Percentiles rank a stretch among this genome's conserved stretches.
Conservation (phyloP, 352 stramenopile species). For the Globisporangium radiosum region DNA sequence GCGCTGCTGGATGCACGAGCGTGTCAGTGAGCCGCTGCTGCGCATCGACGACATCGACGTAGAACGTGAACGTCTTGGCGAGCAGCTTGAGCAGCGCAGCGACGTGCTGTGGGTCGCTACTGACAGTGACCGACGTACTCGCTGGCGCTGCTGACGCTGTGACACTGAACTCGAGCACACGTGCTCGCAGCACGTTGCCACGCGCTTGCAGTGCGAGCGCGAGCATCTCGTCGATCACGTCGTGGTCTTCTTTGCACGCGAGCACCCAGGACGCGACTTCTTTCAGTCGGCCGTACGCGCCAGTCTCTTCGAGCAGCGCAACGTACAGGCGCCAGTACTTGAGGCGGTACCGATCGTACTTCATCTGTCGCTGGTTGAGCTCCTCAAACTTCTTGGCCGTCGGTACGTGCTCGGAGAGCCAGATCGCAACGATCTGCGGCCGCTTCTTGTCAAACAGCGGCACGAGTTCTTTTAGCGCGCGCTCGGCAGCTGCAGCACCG, state of each 20-base stretch:
- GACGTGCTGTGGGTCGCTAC: background rate
- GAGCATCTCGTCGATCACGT: constrained; percentile 76
- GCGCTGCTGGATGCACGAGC: constrained; percentile 11
- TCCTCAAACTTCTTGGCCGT: constrained; percentile 72
- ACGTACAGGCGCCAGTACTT: constrained; percentile 77
- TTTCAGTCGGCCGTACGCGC: constrained; percentile 52
- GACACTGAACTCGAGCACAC: constrained; percentile 11
- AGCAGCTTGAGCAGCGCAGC: constrained; percentile 39
- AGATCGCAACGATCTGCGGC: constrained; percentile 62
- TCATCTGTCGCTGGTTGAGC: constrained; percentile 76
- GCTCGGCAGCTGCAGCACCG: constrained; percentile 18
- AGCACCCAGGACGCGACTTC: constrained; percentile 66
- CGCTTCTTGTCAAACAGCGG: constrained; percentile 64
- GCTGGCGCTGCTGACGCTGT: background rate
- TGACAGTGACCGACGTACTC: background rate
- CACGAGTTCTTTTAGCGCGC: constrained; percentile 43
- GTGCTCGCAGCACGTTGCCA: constrained; percentile 31
- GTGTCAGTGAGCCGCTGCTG: constrained; percentile 19
- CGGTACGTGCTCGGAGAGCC: constrained; percentile 68
- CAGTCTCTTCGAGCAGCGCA: constrained; percentile 37
- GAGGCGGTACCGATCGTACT: constrained; percentile 69
- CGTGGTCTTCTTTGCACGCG: constrained; percentile 78
- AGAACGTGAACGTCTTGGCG: constrained; percentile 57
- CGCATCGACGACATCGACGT: constrained; percentile 40
- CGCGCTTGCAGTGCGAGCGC: constrained; percentile 35